Percentiles rank a stretch among this genome's conserved stretches.
Conservation (phyloP, 495 filamentous ascomycete genomes). For the Neurospora sublineolata region DNA sequence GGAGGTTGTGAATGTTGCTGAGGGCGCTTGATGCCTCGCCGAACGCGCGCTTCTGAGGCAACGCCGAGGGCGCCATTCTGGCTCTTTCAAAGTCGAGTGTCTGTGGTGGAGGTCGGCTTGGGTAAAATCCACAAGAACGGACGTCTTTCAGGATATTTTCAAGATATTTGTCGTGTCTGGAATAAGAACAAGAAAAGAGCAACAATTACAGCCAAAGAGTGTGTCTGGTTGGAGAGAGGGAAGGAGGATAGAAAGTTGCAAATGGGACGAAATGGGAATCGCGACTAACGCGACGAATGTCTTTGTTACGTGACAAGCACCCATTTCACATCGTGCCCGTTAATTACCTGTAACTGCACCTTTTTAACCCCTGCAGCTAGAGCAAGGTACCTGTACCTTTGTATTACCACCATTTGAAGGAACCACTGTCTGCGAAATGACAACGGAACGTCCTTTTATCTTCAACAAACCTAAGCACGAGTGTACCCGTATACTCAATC, state of each 20-base stretch:
- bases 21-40: constrained; percentile 38
- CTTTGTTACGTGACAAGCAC: neutral
- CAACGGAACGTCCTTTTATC: neutral
- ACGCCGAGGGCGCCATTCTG: constrained; percentile 29
- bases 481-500: neutral
- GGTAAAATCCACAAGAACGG: neutral
- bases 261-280: neutral
- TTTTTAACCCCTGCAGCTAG: neutral
- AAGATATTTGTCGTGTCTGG: neutral
- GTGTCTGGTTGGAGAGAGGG: neutral
- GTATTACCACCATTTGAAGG: neutral
- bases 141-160: neutral
- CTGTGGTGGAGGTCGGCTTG: neutral
- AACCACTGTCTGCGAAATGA: neutral
- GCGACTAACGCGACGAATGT: neutral
- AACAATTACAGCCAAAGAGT: neutral
- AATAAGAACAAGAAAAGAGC: neutral
- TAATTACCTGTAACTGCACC: neutral
- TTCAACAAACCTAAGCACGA: neutral
- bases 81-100: neutral
- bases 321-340: neutral
- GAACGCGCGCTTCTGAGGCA: constrained; percentile 44
- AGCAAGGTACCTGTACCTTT: neutral
- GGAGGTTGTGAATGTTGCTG: constrained; percentile 31
- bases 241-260: neutral